Evolutionary conservation across 108 stramenopile genomes (phyloP).

Genomic region (Schizochytrium sp.): DNA sequence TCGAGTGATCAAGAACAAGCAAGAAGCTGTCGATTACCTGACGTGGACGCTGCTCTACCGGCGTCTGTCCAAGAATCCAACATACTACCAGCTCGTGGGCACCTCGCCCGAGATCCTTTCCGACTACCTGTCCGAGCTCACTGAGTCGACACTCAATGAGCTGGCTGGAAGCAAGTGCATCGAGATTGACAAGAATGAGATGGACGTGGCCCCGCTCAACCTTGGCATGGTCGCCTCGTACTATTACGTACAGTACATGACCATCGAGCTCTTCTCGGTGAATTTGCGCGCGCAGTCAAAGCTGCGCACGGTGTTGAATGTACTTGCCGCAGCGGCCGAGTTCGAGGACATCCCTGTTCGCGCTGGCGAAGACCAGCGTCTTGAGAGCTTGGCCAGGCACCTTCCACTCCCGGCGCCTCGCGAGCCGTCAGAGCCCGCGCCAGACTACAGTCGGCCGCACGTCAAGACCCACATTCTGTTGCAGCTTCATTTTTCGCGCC

Average conservation of each 20-base stretch:
- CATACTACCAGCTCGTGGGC: constrained; percentile 88
- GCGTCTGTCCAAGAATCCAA: constrained; percentile 94
- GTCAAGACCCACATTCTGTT: constrained; percentile 83
- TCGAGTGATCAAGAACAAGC: constrained; percentile 83
- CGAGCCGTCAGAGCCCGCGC: background rate
- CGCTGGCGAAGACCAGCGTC: constrained; percentile 76
- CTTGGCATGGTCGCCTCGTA: constrained; percentile 97
- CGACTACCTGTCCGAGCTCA: constrained; percentile 95
- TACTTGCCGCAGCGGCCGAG: constrained; percentile 84
- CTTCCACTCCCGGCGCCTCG: constrained; percentile 59
- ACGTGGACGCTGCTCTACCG: constrained; percentile 97
- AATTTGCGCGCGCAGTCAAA: constrained; percentile 89
- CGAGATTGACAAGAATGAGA: constrained; percentile 62
- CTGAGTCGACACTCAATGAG: constrained; percentile 85
- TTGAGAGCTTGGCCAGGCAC: constrained; percentile 69
- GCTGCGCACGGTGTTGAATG: constrained; percentile 80
- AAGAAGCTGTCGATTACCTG: constrained; percentile 93
- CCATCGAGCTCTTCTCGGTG: constrained; percentile 89
- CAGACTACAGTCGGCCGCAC: constrained; percentile 63
- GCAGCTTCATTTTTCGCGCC: constrained; percentile 61
- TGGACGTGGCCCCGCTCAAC: constrained; percentile 82
- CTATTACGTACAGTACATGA: constrained; percentile 90
- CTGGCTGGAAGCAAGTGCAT: constrained; percentile 72
- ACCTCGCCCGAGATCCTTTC: constrained; percentile 79
- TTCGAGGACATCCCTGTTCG: constrained; percentile 74